phyloP scores from a whole-genome alignment of 164 flowering plant species.

The Dillenia turbinata region DNA sequence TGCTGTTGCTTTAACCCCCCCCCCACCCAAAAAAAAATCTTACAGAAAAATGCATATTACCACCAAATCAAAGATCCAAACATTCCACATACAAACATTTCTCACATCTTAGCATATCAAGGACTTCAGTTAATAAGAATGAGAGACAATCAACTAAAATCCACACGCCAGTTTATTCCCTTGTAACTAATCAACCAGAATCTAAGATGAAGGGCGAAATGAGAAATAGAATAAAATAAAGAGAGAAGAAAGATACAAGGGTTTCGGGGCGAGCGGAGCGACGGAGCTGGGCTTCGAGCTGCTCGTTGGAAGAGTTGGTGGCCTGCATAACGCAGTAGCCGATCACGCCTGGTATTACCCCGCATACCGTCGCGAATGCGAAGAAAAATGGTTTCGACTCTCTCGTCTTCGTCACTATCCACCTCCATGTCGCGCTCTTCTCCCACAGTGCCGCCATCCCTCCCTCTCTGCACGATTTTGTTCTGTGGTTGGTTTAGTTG shows the following conservation, averaged over 20 bases:
- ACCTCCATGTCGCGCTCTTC: slow-evolving; percentile 85
- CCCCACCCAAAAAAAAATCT: no score
- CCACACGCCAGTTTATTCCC: no score
- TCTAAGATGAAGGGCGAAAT: no score
- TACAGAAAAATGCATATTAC: no score
- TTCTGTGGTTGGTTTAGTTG: not conserved
- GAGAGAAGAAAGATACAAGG: slow-evolving; percentile 25
- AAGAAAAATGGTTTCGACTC: slow-evolving; percentile 94
- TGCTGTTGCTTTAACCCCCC: no score
- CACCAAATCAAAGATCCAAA: no score
- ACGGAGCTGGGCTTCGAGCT: slow-evolving; percentile 88
- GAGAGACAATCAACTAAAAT: not conserved
- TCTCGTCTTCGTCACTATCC: slow-evolving; percentile 64
- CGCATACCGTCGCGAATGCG: slow-evolving; percentile 79
- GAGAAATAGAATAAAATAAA: not conserved
- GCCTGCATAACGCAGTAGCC: slow-evolving; percentile 82
- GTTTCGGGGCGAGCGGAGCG: slow-evolving; percentile 73
- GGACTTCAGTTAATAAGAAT: no score
- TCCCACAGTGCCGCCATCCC: slow-evolving; percentile 63
- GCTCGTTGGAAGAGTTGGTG: slow-evolving; percentile 58
- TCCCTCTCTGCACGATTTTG: slow-evolving; percentile 7
- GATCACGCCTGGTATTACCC: slow-evolving; percentile 77
- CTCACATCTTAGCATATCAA: no score
- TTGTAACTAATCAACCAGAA: no score
- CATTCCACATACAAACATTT: no score